Conservation (phyloP, 2,329 filamentous ascomycete genomes). For the Dothideomycetidae sp. region DNA sequence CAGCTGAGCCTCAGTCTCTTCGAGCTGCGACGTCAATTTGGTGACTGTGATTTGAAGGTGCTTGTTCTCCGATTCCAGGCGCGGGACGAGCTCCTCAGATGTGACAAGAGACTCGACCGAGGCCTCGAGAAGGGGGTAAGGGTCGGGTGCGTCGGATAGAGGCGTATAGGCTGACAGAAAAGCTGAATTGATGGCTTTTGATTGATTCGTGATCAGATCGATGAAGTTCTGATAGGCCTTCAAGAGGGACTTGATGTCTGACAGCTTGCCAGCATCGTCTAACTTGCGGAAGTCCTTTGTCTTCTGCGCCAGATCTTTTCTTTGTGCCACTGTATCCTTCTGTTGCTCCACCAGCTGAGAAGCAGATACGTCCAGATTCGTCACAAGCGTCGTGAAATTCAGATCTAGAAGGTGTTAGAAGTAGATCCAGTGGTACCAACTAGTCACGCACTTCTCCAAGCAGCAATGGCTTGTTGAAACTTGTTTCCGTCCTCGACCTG, state of each 20-base stretch:
- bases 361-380: constrained; percentile 80
- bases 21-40: constrained; percentile 63
- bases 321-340: constrained; percentile 84
- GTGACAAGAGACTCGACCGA: constrained; percentile 88
- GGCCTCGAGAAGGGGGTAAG: constrained; percentile 88
- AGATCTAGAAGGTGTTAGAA: constrained; percentile 45
- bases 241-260: constrained; percentile 75
- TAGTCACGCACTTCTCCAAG: constrained; percentile 67
- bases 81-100: constrained; percentile 83
- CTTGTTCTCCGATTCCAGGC: constrained; percentile 74
- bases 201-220: constrained; percentile 88
- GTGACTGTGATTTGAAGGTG: constrained; percentile 68
- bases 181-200: constrained; percentile 81
- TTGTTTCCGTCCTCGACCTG: constrained; percentile 58
- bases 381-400: constrained; percentile 70
- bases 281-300: constrained; percentile 95
- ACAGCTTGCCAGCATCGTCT: constrained; percentile 73
- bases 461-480: constrained; percentile 89
- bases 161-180: constrained; percentile 90
- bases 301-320: constrained; percentile 96
- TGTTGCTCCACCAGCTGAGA: constrained; percentile 90
- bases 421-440: not conserved
- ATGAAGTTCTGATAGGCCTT: constrained; percentile 94
- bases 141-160: constrained; percentile 88
- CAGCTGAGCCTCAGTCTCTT: constrained; percentile 67